These are phyloP conservation scores for Gelatoporia subvermispora DNA, from an alignment of 768 basidiomycete species.

Conservation along the genomic window DNA sequence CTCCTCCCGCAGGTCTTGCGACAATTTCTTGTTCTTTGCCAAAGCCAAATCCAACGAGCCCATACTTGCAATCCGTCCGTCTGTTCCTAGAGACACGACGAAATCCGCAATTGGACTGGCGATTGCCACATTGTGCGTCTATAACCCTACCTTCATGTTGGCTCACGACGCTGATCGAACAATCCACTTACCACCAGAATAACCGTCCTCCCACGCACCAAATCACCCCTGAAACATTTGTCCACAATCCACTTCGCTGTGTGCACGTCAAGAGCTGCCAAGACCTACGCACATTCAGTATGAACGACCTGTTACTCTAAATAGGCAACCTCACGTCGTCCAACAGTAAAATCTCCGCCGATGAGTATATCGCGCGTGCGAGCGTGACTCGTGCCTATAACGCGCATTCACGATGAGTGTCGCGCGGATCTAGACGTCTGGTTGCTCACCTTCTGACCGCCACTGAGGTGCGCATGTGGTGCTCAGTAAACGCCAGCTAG, in stretches of 20 bases:
- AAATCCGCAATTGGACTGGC: conserved; percentile 43
- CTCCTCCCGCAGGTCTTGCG: conserved; percentile 14
- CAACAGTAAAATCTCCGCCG: conserved; percentile 56
- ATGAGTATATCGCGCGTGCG: conserved; percentile 24
- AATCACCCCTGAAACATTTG: conserved; percentile 40
- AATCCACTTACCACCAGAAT: conserved; percentile 39
- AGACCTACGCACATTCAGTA: conserved; percentile 45
- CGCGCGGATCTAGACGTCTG: conserved; percentile 28
- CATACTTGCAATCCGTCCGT: no score
- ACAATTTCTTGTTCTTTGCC: conserved; percentile 31
- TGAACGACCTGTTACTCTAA: conserved; percentile 37
- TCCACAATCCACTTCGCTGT: conserved; percentile 47
- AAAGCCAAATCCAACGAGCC: conserved; percentile 45
- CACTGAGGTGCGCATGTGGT: no score
- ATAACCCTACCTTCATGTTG: background rate
- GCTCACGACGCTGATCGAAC: background rate
- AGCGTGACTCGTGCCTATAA: background rate
- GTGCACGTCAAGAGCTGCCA: no score
- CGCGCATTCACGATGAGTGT: background rate
- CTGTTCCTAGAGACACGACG: no score
- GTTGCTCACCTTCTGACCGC: conserved; percentile 44
- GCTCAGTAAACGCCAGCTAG: no score
- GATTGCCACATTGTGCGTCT: conserved; percentile 50
- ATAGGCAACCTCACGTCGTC: conserved; percentile 49
- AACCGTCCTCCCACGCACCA: conserved; percentile 43